Evolutionary conservation across 139 green algal species (phyloP).

Genomic region (Yamagishiella unicocca): DNA sequence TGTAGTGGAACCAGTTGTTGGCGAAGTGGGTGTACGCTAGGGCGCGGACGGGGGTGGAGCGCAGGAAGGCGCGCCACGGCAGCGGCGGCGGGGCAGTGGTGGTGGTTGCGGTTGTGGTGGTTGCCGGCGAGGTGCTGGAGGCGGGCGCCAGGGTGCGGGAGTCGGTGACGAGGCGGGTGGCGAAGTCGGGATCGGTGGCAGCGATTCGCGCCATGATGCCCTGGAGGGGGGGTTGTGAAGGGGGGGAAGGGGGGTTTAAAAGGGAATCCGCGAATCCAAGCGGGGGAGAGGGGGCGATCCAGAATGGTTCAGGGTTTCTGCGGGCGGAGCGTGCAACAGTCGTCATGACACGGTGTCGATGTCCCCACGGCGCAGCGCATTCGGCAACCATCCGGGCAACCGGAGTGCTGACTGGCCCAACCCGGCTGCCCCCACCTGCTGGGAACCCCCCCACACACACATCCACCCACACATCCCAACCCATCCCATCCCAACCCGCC

Average conservation of each 20-base stretch:
- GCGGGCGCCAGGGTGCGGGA: slow-evolving; percentile 17
- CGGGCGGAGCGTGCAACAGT: no score
- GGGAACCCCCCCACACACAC: no score
- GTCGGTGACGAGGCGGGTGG: background rate
- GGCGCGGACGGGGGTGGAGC: slow-evolving; percentile 75
- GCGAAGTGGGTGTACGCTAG: slow-evolving; percentile 96
- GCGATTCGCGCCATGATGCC: slow-evolving; percentile 37
- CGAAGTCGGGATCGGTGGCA: slow-evolving; percentile 30
- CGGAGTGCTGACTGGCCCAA: no score
- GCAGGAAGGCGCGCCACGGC: slow-evolving; percentile 92
- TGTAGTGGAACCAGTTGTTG: slow-evolving; percentile 99
- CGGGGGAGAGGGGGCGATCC: no score
- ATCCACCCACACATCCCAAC: no score
- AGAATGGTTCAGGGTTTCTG: no score
- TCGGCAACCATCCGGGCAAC: no score
- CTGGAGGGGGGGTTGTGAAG: background rate
- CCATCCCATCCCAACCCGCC: no score
- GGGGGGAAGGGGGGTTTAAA: background rate
- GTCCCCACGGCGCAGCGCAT: no score
- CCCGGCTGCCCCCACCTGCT: no score
- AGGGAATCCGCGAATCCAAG: background rate
- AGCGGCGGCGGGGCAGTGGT: slow-evolving; percentile 53
- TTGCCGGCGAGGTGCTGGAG: background rate
- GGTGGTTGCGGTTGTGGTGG: background rate
- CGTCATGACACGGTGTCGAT: no score